These are phyloP conservation scores for Lyophyllum shimeji DNA, from an alignment of 768 basidiomycete genomes.

Conservation along the genomic window DNA sequence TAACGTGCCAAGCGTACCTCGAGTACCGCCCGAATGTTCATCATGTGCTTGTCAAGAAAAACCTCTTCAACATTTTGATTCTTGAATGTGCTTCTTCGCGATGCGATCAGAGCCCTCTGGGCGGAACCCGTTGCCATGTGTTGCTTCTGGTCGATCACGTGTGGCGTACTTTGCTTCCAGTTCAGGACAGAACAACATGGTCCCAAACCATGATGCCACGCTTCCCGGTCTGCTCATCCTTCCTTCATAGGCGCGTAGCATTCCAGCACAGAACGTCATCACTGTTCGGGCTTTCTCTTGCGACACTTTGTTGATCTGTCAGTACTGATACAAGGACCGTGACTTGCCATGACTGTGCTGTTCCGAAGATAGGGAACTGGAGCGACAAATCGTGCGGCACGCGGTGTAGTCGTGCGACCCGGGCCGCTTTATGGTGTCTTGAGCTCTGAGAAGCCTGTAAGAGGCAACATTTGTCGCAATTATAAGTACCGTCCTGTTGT, in stretches of 20 bases:
- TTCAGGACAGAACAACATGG: background rate
- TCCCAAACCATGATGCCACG: background rate
- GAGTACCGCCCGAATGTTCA: background rate
- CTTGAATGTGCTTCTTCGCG: background rate
- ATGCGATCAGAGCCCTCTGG: background rate
- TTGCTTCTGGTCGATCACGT: conserved; percentile 3
- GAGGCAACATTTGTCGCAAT: background rate
- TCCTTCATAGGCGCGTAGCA: background rate
- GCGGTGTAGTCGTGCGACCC: background rate
- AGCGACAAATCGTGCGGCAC: background rate
- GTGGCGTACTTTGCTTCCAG: conserved; percentile 4
- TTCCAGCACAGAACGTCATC: background rate
- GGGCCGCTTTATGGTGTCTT: background rate
- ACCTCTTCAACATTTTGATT: background rate
- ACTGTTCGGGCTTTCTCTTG: background rate
- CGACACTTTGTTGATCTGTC: background rate
- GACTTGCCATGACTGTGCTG: background rate
- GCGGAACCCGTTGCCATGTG: background rate
- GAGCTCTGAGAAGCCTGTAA: conserved; percentile 1
- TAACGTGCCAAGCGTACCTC: background rate
- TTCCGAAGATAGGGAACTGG: background rate
- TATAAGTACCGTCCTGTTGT: background rate
- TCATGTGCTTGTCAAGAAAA: background rate
- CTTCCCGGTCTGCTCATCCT: background rate
- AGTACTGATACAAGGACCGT: background rate